Evolutionary conservation across 345 rosid genomes (phyloP), one percentile per base, ranked within the genome.

Genomic region (Brassica juncea): DNA sequence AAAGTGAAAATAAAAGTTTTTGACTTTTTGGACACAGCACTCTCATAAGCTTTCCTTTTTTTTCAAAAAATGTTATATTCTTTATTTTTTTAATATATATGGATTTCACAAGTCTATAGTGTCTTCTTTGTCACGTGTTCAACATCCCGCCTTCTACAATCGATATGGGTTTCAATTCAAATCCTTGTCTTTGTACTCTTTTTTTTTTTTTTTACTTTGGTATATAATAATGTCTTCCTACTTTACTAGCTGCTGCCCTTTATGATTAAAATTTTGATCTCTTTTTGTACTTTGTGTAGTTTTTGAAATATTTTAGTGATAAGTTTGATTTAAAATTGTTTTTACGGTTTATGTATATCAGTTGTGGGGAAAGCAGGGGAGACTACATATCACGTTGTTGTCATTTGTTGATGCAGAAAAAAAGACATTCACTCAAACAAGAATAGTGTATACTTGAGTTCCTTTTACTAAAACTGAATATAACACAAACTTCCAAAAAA

Each of bases 111-210:
- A 28, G 57, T 60, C 16, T 62, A 30, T 0, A 60, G 3, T 64
- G 1, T 32, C 55, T 7, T 74, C n/a, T 65, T 3, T 66, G 8
- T 44, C 27, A 42, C 63, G 10, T 60, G 16, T 15, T 70, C 47
- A 28, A 63, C 39, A 37, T 78, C 81, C 71, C 81, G 71, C 81
- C 71, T 70, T 65, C 4, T 55, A 65, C 67, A 28, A 71, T 77
- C 66, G 68, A 71, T 15, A 14, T 71, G 0, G 49, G 28, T 27
- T 54, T 71, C 30, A 66, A 35, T 66, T 78, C 60, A 71, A 71
- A 71, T 4, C 19, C 5, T 57, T 75, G 68, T 59, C 60, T 42
- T 19, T 2, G 7, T 63, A 2, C 32, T 60, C 6, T 47, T 4
- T 49, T 39, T 35, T 35, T 35, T 35, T 37, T 37, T 55, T 55